Evolutionary conservation across 768 basidiomycete genomes (phyloP), one percentile per base, ranked within the genome.

Genomic region (Imleria badia): DNA sequence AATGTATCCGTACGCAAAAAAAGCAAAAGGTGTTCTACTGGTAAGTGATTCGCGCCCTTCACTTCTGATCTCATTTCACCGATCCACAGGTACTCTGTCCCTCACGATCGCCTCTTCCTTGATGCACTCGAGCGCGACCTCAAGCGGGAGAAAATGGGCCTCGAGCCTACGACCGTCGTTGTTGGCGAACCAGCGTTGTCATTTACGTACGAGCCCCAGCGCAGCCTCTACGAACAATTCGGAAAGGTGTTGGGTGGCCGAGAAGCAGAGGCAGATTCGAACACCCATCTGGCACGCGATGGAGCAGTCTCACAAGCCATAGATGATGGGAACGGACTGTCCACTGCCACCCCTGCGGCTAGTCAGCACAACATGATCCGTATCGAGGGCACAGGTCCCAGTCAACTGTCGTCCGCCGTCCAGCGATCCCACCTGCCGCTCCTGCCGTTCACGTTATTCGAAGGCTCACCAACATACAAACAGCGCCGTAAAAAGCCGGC

Each of bases 1-100:
- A 95, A 68, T 96, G 94, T 69, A 97, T 98, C 61, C 85, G 95
- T 36, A 98, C 95, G 1, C 95, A 98, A 71, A 98, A 97, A 81
- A 98, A 97, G 75, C 95, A 96, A 76, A 94, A 98, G 71, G 95
- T 98, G n/a, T 98, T 97, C 67, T 97, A 91, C 71, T 98, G 95
- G 94, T 91, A 61, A 51, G 86, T 75, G 23, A 39, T 17, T 52
- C 48, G 30, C 23, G 15, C 50, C 45, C 23, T 35, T 6, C 5
- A 7, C 15, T 30, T 55, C 26, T 48, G 22, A 36, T 48, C 31
- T 47, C 31, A 54, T 58, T 17, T 51, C 47, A 26, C 6, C 43
- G 1, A 13, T 41, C 26, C 19, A 5, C 42, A 95, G 92, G 93
- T 97, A 93, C 75, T 95, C 94, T 7, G 95, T 98, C 7, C 95